phyloP scores from a whole-genome alignment of 2,329 filamentous ascomycete genomes.

The Colletotrichum sp. region DNA sequence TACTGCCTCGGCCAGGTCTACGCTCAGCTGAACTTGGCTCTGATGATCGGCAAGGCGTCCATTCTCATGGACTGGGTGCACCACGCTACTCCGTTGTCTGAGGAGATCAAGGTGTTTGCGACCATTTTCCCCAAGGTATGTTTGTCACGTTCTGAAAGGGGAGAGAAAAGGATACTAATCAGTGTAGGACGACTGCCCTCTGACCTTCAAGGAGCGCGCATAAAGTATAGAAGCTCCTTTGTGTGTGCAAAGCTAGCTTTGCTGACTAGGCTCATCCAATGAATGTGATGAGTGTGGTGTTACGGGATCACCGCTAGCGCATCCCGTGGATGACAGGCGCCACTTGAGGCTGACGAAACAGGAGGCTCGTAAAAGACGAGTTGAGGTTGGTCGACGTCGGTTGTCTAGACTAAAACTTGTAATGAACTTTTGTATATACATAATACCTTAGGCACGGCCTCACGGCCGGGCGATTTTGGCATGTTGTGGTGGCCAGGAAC shows the following conservation, averaged over 20 bases:
- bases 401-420: slow-evolving; percentile 12
- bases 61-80: slow-evolving; percentile 90
- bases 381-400: slow-evolving; percentile 1
- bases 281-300: not conserved
- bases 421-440: slow-evolving; percentile 15
- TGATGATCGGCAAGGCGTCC: slow-evolving; percentile 89
- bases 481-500: not conserved
- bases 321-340: not conserved
- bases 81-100: slow-evolving; percentile 79
- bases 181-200: slow-evolving; percentile 77
- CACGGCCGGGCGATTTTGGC: not conserved
- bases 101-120: slow-evolving; percentile 98
- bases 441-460: slow-evolving; percentile 3
- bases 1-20: slow-evolving; percentile 96
- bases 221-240: slow-evolving; percentile 26
- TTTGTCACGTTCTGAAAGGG: slow-evolving; percentile 15
- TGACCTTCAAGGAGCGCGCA: slow-evolving; percentile 68
- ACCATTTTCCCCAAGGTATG: slow-evolving; percentile 96
- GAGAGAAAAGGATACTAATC: not conserved
- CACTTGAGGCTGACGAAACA: not conserved
- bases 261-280: not conserved
- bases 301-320: slow-evolving; percentile 1
- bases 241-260: not conserved
- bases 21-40: slow-evolving; percentile 84
- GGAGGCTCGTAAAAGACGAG: not conserved